A percentile compares a stretch with the other conserved stretches of the same genome.
These are phyloP conservation scores for Henningerozyma blattae DNA, from an alignment of 805 yeast species.

Conservation along the genomic window DNA sequence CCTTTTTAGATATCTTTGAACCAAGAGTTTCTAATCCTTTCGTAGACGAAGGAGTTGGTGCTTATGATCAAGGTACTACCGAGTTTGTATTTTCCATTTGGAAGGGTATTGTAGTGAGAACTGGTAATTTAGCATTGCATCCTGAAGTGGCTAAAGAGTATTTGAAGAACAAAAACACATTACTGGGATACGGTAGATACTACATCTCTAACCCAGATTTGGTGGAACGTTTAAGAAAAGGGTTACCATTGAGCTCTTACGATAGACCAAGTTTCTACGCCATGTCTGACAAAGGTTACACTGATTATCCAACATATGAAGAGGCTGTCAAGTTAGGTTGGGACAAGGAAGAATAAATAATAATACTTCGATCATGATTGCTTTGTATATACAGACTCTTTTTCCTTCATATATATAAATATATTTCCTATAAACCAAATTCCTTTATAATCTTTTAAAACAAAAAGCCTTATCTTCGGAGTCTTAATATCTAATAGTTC, in stretches of 20 bases:
- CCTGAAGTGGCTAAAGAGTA: constrained; percentile 21
- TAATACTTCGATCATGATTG: too few species aligned
- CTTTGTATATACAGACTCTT: too few species aligned
- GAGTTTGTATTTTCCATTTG: constrained; percentile 31
- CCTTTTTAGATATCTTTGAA: constrained; percentile 34
- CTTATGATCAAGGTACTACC: constrained; percentile 24
- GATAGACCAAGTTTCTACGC: constrained; percentile 42
- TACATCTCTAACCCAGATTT: constrained; percentile 48
- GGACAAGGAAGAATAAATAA: too few species aligned
- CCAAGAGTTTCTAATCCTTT: constrained; percentile 29
- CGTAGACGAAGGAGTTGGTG: constrained; percentile 15
- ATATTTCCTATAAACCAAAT: too few species aligned
- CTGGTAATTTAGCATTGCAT: constrained; percentile 26
- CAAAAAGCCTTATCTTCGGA: too few species aligned
- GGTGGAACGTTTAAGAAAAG: constrained; percentile 30
- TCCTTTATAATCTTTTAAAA: too few species aligned
- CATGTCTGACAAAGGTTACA: too few species aligned
- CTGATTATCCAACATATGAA: constrained; percentile 30
- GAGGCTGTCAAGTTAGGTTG: constrained; percentile 13
- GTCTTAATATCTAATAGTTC: too few species aligned
- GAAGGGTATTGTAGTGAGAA: constrained; percentile 33
- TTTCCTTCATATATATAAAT: too few species aligned
- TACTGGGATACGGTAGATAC: constrained; percentile 34
- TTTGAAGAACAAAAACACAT: constrained; percentile 30
- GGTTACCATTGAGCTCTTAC: constrained; percentile 30